Conservation (phyloP, 2,329 filamentous ascomycete genomes). For the Pseudogymnoascus verrucosus region DNA sequence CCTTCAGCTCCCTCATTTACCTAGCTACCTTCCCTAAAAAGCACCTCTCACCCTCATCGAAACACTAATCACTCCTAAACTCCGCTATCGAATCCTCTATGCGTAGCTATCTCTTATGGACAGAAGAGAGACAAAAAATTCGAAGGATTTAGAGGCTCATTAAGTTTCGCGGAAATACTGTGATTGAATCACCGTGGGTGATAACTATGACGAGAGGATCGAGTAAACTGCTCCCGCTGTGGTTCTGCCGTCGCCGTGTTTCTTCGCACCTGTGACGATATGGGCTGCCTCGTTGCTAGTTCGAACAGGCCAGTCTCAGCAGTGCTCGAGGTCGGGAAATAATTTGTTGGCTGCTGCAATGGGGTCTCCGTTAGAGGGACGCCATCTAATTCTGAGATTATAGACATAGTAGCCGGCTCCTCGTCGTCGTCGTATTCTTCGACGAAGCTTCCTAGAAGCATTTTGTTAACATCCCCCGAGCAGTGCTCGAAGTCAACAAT, state of each 20-base stretch:
- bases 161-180: no score
- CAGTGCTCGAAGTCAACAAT: slow-evolving; percentile 25
- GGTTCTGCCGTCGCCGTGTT: no score
- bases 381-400: background rate
- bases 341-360: background rate
- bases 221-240: no score
- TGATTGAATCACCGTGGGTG: no score
- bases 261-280: no score
- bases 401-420: background rate
- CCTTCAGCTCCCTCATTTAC: no score
- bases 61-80: background rate
- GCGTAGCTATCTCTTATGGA: no score
- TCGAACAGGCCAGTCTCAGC: background rate
- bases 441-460: slow-evolving; percentile 26
- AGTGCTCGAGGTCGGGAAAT: background rate
- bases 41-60: background rate
- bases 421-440: slow-evolving; percentile 15
- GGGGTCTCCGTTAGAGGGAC: background rate
- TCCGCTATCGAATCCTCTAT: background rate
- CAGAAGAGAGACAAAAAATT: no score
- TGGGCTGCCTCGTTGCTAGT: background rate
- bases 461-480: slow-evolving; percentile 25
- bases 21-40: no score
- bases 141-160: no score
- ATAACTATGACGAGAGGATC: no score